Evolutionary conservation across 2,329 filamentous ascomycete genomes (phyloP).

Genomic region (Sporothrix variecibatus): DNA sequence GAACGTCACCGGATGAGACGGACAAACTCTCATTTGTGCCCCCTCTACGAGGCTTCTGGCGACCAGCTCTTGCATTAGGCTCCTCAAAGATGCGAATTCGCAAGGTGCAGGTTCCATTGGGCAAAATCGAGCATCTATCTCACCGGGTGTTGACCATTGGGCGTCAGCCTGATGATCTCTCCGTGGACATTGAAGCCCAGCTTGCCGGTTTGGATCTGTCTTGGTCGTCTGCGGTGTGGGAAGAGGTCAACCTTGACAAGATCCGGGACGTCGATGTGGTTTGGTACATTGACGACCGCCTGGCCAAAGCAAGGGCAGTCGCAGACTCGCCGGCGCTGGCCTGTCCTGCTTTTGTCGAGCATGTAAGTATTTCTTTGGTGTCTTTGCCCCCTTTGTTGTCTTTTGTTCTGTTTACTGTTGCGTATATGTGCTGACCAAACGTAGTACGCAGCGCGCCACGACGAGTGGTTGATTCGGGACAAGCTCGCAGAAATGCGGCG

Average conservation of each 20-base stretch:
- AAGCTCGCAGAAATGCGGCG: conserved; percentile 86
- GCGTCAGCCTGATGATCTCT: not conserved
- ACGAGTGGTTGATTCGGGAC: conserved; percentile 94
- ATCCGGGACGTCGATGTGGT: conserved; percentile 82
- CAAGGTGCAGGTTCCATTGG: conserved; percentile 68
- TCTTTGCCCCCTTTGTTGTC: not conserved
- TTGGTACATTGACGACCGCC: conserved; percentile 74
- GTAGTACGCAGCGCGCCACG: conserved; percentile 93
- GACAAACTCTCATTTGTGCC: conserved; percentile 84
- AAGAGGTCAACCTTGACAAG: conserved; percentile 78
- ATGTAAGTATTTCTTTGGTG: conserved; percentile 60
- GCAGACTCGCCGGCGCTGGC: conserved; percentile 64
- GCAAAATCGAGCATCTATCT: conserved; percentile 83
- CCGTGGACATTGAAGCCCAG: conserved; percentile 51
- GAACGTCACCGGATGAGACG: conserved; percentile 72
- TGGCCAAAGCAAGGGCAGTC: conserved; percentile 61
- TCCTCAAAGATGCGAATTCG: conserved; percentile 69
- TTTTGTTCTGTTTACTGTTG: not conserved
- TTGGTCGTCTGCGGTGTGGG: conserved; percentile 76
- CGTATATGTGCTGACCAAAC: conserved; percentile 26
- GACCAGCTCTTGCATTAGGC: conserved; percentile 63
- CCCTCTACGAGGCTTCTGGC: conserved; percentile 65
- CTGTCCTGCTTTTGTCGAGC: conserved; percentile 82
- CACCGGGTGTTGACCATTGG: conserved; percentile 51
- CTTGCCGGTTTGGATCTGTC: conserved; percentile 68